Percentiles rank a stretch among this genome's conserved stretches.
These are phyloP conservation scores for Ceratobasidium sp. DNA, from an alignment of 1,284 basidiomycete genomes.

Conservation along the genomic window DNA sequence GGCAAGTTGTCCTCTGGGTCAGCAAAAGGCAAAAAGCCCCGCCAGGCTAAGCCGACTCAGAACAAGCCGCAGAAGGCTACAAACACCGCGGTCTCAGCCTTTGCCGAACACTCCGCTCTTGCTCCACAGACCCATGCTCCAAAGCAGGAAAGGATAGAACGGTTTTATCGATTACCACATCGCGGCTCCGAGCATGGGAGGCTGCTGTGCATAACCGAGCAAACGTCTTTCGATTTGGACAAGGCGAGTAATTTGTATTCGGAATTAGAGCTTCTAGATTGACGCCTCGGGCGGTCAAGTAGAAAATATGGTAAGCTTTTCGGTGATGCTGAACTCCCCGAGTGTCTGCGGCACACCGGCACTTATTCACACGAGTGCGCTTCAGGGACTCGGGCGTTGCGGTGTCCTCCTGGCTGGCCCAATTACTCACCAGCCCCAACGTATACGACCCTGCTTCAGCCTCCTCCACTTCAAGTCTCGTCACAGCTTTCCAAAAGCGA, in stretches of 20 bases:
- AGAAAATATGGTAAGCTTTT: slow-evolving; percentile 38
- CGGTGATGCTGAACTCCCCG: slow-evolving; percentile 1
- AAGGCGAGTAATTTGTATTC: slow-evolving; percentile 65
- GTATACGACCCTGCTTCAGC: not conserved
- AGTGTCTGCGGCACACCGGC: not conserved
- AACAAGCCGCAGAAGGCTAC: slow-evolving; percentile 47
- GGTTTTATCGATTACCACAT: slow-evolving; percentile 62
- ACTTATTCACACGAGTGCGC: not conserved
- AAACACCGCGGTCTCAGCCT: slow-evolving; percentile 21
- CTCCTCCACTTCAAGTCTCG: not conserved
- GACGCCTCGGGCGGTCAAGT: not conserved
- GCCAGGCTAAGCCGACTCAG: slow-evolving; percentile 40
- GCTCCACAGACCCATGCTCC: slow-evolving; percentile 29
- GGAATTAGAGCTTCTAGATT: not conserved
- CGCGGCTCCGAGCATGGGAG: not conserved
- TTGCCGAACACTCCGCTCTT: not conserved
- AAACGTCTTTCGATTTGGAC: slow-evolving; percentile 88
- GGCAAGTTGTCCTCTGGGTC: not conserved
- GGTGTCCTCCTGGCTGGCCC: slow-evolving; percentile 43
- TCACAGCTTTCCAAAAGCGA: slow-evolving; percentile 10
- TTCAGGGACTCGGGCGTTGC: slow-evolving; percentile 64
- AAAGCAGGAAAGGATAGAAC: slow-evolving; percentile 78
- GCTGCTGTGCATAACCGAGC: slow-evolving; percentile 66
- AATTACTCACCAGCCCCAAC: slow-evolving; percentile 2
- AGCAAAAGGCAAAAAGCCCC: slow-evolving; percentile 34